A percentile compares a stretch with the other conserved stretches of the same genome.
phyloP scores from a whole-genome alignment of 495 filamentous ascomycete genomes.

The Podospora anserina region DNA sequence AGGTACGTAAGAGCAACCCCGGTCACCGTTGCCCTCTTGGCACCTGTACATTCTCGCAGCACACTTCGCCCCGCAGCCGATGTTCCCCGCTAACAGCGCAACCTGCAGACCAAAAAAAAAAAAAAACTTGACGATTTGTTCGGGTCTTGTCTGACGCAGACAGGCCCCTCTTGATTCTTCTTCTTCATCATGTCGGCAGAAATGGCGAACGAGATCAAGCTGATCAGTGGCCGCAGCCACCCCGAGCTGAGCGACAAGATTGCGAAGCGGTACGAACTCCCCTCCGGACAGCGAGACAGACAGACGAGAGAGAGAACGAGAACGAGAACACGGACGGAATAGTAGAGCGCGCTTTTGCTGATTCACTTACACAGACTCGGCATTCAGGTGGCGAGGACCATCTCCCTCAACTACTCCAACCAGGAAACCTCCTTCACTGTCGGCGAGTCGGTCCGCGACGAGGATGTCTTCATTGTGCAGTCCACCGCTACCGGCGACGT shows the following conservation, averaged over 20 bases:
- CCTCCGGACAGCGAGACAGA: not conserved
- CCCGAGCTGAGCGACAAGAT: constrained; percentile 85
- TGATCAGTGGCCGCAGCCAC: constrained; percentile 94
- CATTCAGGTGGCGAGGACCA: constrained; percentile 91
- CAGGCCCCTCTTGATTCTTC: constrained; percentile 17
- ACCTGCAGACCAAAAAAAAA: constrained; percentile 19
- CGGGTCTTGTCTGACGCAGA: constrained; percentile 23
- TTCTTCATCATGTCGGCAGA: constrained; percentile 41
- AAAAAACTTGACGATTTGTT: constrained; percentile 21
- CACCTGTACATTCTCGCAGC: not conserved
- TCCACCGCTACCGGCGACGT: constrained; percentile 94
- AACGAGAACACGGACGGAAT: not conserved
- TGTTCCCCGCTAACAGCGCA: constrained; percentile 33
- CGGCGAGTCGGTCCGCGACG: constrained; percentile 92
- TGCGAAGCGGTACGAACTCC: constrained; percentile 70
- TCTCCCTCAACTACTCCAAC: constrained; percentile 95
- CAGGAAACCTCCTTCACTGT: constrained; percentile 97
- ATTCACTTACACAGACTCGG: constrained; percentile 60
- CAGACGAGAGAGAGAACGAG: not conserved
- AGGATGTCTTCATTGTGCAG: constrained; percentile 98
- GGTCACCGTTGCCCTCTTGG: constrained; percentile 7
- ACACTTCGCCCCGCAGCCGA: constrained; percentile 19
- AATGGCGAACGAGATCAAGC: constrained; percentile 85
- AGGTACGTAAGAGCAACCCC: constrained; percentile 13
- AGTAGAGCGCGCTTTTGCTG: not conserved